Evolutionary conservation across 352 stramenopile genomes (phyloP).

Genomic region (Pythium periplocum): DNA sequence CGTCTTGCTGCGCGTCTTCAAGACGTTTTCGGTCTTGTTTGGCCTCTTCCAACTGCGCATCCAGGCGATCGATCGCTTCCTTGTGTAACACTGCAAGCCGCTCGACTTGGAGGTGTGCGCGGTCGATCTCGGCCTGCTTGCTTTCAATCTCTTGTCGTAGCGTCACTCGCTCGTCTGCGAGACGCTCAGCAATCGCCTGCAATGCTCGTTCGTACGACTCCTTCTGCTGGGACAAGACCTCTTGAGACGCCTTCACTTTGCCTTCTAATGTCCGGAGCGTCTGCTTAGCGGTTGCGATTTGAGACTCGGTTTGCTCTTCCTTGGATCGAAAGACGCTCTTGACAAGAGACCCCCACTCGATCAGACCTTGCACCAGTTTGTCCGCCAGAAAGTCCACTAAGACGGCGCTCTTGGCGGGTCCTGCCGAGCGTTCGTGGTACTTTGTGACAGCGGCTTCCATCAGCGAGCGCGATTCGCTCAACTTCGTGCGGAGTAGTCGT

Average conservation of each 20-base stretch:
- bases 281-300: slow-evolving; percentile 41
- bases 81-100: slow-evolving; percentile 50
- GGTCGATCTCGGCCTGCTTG: slow-evolving; percentile 51
- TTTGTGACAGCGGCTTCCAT: slow-evolving; percentile 34
- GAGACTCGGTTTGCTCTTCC: slow-evolving; percentile 26
- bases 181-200: slow-evolving; percentile 43
- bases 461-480: slow-evolving; percentile 24
- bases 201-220: slow-evolving; percentile 60
- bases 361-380: slow-evolving; percentile 43
- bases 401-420: slow-evolving; percentile 24
- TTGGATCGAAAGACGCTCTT: slow-evolving; percentile 46
- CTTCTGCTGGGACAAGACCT: slow-evolving; percentile 60
- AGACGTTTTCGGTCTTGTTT: slow-evolving; percentile 50
- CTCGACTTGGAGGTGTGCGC: slow-evolving; percentile 50
- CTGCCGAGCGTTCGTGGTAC: slow-evolving; percentile 36
- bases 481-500: slow-evolving; percentile 29
- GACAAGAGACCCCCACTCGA: slow-evolving; percentile 48
- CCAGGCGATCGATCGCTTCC: slow-evolving; percentile 44
- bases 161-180: slow-evolving; percentile 34
- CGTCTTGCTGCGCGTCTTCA: slow-evolving; percentile 31
- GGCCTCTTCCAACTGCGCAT: slow-evolving; percentile 46
- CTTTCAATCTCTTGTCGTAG: slow-evolving; percentile 53
- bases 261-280: slow-evolving; percentile 41
- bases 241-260: slow-evolving; percentile 47
- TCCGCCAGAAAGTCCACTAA: slow-evolving; percentile 43